Evolutionary conservation across 1,284 basidiomycete genomes (phyloP), one percentile per base, ranked within the genome.

Genomic region (Leccinum subrobustum): DNA sequence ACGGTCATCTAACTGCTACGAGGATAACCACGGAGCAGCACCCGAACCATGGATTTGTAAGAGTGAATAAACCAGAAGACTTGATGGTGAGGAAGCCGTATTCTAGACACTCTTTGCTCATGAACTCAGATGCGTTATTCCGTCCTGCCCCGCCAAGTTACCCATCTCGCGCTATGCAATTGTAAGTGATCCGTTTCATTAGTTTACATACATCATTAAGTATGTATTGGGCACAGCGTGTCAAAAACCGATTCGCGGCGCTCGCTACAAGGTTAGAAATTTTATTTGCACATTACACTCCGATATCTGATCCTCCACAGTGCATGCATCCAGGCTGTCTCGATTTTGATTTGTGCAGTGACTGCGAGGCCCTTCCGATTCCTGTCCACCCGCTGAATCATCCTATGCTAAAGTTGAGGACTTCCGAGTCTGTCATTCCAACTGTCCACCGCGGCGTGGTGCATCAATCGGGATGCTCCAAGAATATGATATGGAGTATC

Each of bases 271-370:
- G 81, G 87, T 86, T 48, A 51, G 70, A 20, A 37, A 44, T 4
- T 23, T 47, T 23, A 50, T 59, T 57, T 63, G 51, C 12, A n/a
- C 4, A 16, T 4, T 0, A 6, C 3, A 20, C 14, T 44, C 57
- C 50, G 20, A 18, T 12, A 50, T 53, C 60, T 65, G 48, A 69
- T 63, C 53, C 23, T 44, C 60, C 14, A 4, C 65, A 93, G 88
- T 96, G 93, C 75, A 86, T 91, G 84, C 89, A 95, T 73, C 82
- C 86, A 16, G 75, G 80, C 16, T 96, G 94, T 74, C 82, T 83
- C 1, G 92, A 96, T 75, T 95, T 88, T 66, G 93, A 96, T 68
- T 80, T 96, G 16, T 96, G 93, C 76, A 82, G 83, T 66, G 76
- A 78, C 60, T 96, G 94, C 75, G 93, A 96, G 76, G 86, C 92